Percentiles rank a stretch among this genome's conserved stretches.
Conservation (phyloP, 2,329 filamentous ascomycete genomes). For the Colletotrichum sp. region DNA sequence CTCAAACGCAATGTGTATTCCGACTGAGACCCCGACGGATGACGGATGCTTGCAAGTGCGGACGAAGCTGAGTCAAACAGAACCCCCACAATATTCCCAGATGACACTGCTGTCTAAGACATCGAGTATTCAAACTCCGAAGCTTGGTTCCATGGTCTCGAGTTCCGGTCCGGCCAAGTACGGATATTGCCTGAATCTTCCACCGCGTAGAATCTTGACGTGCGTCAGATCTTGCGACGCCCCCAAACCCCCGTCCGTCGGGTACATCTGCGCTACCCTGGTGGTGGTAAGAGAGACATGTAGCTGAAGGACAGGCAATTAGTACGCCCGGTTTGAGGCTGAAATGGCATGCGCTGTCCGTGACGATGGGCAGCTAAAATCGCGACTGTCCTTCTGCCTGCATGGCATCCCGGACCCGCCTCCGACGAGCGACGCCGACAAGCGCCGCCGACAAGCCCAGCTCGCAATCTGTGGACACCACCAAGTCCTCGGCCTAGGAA, state of each 20-base stretch:
- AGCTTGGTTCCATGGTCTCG: background rate
- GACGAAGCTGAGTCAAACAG: background rate
- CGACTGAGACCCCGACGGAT: background rate
- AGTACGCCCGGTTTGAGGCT: background rate
- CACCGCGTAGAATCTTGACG: background rate
- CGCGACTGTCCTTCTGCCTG: background rate
- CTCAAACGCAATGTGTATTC: background rate
- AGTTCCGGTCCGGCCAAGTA: background rate
- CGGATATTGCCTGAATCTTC: background rate
- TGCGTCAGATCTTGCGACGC: background rate
- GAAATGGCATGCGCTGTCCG: background rate
- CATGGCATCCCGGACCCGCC: background rate
- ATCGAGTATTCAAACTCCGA: background rate
- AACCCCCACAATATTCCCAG: background rate
- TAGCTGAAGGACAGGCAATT: background rate
- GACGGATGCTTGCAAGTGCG: conserved; percentile 12
- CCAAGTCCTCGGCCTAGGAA: background rate
- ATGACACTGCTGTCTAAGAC: conserved; percentile 10
- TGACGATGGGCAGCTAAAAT: background rate
- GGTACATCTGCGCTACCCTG: background rate
- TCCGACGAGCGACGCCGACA: background rate
- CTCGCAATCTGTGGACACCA: background rate
- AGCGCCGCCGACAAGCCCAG: background rate
- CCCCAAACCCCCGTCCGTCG: background rate
- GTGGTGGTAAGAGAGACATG: background rate